Percentiles rank a stretch among this genome's conserved stretches.
phyloP scores from a whole-genome alignment of 2,329 filamentous ascomycete genomes.

The Talaromyces sp. region DNA sequence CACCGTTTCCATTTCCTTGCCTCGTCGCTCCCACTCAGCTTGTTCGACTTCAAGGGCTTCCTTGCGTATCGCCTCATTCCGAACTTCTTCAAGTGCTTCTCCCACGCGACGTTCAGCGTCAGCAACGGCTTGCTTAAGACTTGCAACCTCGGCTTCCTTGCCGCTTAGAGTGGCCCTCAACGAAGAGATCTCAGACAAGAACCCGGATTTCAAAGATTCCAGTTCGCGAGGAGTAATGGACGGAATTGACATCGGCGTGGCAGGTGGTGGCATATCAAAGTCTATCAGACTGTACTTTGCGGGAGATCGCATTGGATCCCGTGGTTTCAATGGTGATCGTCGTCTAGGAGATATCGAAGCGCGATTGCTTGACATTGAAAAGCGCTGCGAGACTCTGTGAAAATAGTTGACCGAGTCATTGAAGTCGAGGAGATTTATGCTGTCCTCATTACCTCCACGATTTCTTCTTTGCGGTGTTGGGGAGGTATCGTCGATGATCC shows the following conservation, averaged over 20 bases:
- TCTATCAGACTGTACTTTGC: constrained; percentile 69
- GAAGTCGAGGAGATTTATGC: constrained; percentile 81
- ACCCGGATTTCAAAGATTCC: constrained; percentile 84
- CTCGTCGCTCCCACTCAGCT: constrained; percentile 76
- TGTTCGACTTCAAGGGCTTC: constrained; percentile 71
- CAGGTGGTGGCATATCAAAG: constrained; percentile 89
- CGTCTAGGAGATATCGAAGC: constrained; percentile 35
- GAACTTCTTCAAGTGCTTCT: constrained; percentile 73
- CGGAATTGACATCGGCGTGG: constrained; percentile 85
- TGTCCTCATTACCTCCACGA: constrained; percentile 48
- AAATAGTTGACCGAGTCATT: constrained; percentile 68
- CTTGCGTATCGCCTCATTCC: constrained; percentile 66
- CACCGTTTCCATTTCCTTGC: constrained; percentile 78
- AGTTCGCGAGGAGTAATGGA: constrained; percentile 87
- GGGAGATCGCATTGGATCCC: constrained; percentile 33
- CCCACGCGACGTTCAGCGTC: constrained; percentile 92
- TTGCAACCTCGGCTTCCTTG: constrained; percentile 85
- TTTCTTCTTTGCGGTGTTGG: constrained; percentile 49
- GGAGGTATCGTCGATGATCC: constrained; percentile 27
- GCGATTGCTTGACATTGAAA: constrained; percentile 33
- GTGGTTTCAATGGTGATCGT: constrained; percentile 40
- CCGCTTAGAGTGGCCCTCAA: constrained; percentile 86
- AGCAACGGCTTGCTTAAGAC: constrained; percentile 76
- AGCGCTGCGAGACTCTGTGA: constrained; percentile 44
- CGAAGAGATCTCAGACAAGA: constrained; percentile 90